Base-by-base conservation (phyloP, 768 basidiomycete genomes). In the Hericium alpestre region DNA sequence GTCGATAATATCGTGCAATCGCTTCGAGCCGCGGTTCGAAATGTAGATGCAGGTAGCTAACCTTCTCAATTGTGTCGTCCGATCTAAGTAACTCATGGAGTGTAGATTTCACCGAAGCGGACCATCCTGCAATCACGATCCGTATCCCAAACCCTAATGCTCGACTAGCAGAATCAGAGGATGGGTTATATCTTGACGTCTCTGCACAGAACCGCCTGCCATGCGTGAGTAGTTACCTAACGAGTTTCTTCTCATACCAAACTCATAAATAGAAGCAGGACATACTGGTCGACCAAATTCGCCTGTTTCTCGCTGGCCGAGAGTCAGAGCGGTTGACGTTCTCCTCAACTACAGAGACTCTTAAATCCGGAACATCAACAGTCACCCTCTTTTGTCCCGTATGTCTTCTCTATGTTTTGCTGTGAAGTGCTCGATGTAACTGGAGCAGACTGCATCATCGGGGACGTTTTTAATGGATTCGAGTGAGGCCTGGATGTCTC, bases 371-470 rank as follows among this genome's bases (percentile, higher is more conserved):
- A 6, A 71, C 72, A 50, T 86, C 82, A 20, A 61, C 65, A 1
- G 62, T 88, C 39, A 78, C 72, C 0, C 67, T 92, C 41, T 84
- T 80, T 63, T 93, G 86, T 65, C 78, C 87, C 8, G 93, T 94
- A 68, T 62, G 87, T 70, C 41, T 55, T 49, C 27, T 2, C 38
- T 40, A 48, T 48, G 51, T 3, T 53, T 46, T 39, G 22, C 10
- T 4, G n/a, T 38, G 12, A 60, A 40, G 22, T 25, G 38, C 40
- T 13, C 52, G 16, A 54, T 20, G 3, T 15, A 38, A 52, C 43
- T 22, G 25, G 63, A 41, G 56, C 58, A 37, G 58, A 54, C 83
- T 15, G 79, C 88, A 3, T 76, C 82, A 15, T 72, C 76, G 49
- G 94, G 93, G 11, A 75, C 78, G 1, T 90, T 86, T 65, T 63